Conservation (phyloP, 1,139 yeast species). For the Starmera stellimalicola region DNA sequence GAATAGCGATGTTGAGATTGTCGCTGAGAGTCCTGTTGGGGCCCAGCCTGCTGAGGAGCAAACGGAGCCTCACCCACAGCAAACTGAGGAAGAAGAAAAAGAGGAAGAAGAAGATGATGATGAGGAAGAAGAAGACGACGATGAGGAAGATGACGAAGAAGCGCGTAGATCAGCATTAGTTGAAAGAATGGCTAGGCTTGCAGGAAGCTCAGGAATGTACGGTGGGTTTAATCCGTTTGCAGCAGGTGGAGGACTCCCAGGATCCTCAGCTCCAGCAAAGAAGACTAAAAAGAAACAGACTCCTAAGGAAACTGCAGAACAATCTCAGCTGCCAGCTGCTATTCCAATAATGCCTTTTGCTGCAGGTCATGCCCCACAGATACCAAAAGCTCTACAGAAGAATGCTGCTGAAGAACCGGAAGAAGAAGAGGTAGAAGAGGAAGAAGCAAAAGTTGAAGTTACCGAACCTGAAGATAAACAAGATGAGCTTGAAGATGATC, state of each 20-base stretch:
- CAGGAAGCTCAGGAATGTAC: conserved; percentile 63
- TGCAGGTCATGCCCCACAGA: conserved; percentile 22
- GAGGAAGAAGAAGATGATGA: conserved; percentile 20
- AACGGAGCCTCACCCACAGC: too few species aligned
- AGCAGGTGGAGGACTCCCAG: conserved; percentile 28
- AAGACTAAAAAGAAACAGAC: conserved; percentile 21
- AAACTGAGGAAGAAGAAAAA: conserved; percentile 19
- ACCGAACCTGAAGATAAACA: neutral
- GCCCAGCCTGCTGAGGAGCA: conserved; percentile 8
- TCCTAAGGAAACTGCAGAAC: conserved; percentile 18
- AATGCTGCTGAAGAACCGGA: conserved; percentile 11
- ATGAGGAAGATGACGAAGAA: conserved; percentile 65
- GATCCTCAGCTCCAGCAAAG: conserved; percentile 21
- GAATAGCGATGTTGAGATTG: neutral
- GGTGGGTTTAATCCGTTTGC: conserved; percentile 51
- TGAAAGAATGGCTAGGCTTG: conserved; percentile 92
- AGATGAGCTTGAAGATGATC: neutral
- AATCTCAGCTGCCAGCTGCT: conserved; percentile 24
- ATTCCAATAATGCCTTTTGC: conserved; percentile 48
- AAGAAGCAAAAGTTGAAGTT: conserved; percentile 2
- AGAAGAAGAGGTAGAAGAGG: conserved; percentile 3
- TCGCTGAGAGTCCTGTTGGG: conserved; percentile 7
- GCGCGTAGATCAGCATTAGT: conserved; percentile 69
- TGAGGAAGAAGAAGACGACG: conserved; percentile 37
- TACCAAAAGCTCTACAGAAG: conserved; percentile 19